Evolutionary conservation across 768 basidiomycete species (phyloP).

Genomic region (Boletus tomentosulus): DNA sequence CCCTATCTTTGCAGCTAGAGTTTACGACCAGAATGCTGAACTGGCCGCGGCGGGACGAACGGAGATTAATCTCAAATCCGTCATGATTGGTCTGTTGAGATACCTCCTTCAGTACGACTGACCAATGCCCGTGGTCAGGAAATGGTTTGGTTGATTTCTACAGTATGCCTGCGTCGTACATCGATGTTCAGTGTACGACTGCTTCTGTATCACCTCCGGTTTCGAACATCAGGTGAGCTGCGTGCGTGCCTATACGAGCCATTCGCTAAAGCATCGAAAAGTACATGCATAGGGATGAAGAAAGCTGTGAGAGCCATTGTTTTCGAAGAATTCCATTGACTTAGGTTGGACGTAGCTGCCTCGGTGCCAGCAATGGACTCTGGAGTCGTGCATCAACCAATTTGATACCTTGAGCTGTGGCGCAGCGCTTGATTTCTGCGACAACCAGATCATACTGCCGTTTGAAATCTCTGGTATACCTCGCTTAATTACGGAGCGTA

Average conservation of each 20-base stretch:
- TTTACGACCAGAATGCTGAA: conserved; percentile 42
- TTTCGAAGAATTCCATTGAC: no score
- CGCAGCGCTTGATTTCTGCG: background rate
- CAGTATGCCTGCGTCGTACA: background rate
- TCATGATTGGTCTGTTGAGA: conserved; percentile 38
- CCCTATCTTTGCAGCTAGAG: conserved; percentile 41
- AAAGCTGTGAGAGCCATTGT: background rate
- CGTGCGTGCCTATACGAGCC: background rate
- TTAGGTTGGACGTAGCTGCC: background rate
- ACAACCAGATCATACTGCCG: background rate
- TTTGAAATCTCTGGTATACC: conserved; percentile 10
- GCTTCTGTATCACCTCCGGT: conserved; percentile 24
- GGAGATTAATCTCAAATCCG: conserved; percentile 43
- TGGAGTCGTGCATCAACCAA: background rate
- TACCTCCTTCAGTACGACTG: background rate
- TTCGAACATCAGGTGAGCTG: conserved; percentile 5
- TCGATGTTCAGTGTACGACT: background rate
- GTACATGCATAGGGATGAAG: conserved; percentile 29
- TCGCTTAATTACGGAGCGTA: background rate
- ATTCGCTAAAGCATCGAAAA: background rate
- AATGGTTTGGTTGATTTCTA: background rate
- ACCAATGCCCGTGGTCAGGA: background rate
- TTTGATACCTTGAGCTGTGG: background rate
- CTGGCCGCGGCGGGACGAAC: conserved; percentile 40
- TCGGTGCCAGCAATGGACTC: background rate